Percentiles rank a stretch among this genome's conserved stretches.
phyloP scores from a whole-genome alignment of 495 filamentous ascomycete species.

The Pseudotulostoma volvatum region DNA sequence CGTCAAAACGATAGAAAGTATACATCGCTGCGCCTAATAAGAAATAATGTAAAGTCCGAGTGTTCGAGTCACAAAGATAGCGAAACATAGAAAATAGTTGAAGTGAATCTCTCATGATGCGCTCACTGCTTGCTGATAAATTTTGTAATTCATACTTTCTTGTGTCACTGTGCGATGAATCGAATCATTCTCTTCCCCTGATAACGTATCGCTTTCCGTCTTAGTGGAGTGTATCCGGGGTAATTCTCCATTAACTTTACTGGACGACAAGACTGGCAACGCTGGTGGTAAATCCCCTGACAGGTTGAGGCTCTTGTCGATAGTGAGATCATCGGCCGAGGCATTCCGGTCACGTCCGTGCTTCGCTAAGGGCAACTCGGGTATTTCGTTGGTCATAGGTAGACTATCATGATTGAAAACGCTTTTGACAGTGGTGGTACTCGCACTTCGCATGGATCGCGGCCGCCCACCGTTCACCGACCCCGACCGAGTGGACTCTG shows the following conservation, averaged over 20 bases:
- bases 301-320: neutral
- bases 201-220: neutral
- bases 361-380: slow-evolving; percentile 2
- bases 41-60: too few relatives aligned
- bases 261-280: neutral
- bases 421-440: slow-evolving; percentile 23
- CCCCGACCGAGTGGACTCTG: slow-evolving; percentile 17
- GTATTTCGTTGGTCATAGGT: slow-evolving; percentile 1
- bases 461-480: slow-evolving; percentile 14
- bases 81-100: neutral
- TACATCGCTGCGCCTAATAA: too few relatives aligned
- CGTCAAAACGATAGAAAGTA: too few relatives aligned
- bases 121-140: slow-evolving; percentile 15
- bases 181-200: neutral
- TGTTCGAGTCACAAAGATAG: too few relatives aligned
- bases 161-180: slow-evolving; percentile 10
- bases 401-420: slow-evolving; percentile 13
- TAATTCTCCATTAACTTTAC: neutral
- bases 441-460: slow-evolving; percentile 23
- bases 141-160: slow-evolving; percentile 12
- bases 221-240: neutral
- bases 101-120: slow-evolving; percentile 7
- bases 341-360: neutral
- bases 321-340: neutral
- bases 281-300: neutral